Percentiles rank a stretch among this genome's conserved stretches.
Evolutionary conservation across 305 asterid species (phyloP).

Genomic region (Rubia tinctorum): DNA sequence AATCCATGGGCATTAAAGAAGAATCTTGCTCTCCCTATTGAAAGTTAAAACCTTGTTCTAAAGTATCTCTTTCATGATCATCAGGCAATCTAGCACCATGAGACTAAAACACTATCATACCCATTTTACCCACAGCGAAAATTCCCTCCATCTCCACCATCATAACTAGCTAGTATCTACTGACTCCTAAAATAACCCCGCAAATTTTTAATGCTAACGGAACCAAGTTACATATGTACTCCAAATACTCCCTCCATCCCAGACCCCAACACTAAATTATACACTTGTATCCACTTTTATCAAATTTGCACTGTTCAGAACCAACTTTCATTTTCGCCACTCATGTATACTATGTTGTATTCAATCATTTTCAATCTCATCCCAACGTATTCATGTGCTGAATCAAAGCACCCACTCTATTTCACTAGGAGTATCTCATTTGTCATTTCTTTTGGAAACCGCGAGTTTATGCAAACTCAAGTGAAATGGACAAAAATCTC

Average conservation of each 20-base stretch:
- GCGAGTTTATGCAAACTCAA: too few relatives aligned
- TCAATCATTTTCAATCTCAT: too few relatives aligned
- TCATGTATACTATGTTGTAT: too few relatives aligned
- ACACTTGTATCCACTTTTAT: background rate
- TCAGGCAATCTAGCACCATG: background rate
- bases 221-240: background rate
- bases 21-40: background rate
- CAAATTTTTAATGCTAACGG: slow-evolving; percentile 2
- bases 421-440: too few relatives aligned
- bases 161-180: background rate
- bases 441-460: too few relatives aligned
- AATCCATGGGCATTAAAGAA: background rate
- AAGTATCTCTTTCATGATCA: background rate
- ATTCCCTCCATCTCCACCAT: background rate
- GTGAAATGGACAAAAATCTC: too few relatives aligned
- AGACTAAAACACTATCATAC: background rate
- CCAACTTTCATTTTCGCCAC: too few relatives aligned
- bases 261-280: too few relatives aligned
- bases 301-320: background rate
- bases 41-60: background rate
- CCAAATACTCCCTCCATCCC: background rate
- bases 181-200: background rate
- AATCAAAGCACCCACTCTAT: too few relatives aligned
- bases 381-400: too few relatives aligned
- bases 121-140: background rate